Evolutionary conservation across 1,139 yeast genomes (phyloP).

Genomic region (Taphrina populina): DNA sequence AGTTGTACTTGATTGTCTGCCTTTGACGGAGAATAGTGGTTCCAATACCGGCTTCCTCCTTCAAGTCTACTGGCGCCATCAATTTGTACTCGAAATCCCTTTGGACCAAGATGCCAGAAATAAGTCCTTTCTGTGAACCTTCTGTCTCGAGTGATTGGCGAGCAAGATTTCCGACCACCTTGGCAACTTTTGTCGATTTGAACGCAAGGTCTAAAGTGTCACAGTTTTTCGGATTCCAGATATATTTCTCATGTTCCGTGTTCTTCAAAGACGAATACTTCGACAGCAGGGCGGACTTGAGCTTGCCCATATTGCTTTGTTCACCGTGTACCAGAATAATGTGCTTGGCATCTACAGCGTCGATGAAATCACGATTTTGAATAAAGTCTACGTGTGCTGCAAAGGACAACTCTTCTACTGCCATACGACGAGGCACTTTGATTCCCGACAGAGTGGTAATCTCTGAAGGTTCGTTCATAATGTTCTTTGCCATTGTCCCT

Average conservation of each 20-base stretch:
- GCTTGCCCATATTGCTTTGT: conserved; percentile 94
- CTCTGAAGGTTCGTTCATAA: conserved; percentile 82
- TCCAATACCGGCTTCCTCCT: conserved; percentile 83
- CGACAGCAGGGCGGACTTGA: conserved; percentile 86
- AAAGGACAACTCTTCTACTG: conserved; percentile 92
- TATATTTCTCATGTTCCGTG: conserved; percentile 87
- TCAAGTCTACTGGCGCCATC: conserved; percentile 77
- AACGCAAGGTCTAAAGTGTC: conserved; percentile 73
- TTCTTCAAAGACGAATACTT: conserved; percentile 80
- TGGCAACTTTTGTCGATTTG: conserved; percentile 80
- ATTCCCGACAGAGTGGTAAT: conserved; percentile 68
- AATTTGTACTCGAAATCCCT: conserved; percentile 85
- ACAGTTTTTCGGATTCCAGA: conserved; percentile 89
- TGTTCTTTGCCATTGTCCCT: conserved; percentile 93
- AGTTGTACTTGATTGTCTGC: conserved; percentile 73
- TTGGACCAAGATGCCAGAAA: conserved; percentile 86
- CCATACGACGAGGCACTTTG: conserved; percentile 79
- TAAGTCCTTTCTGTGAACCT: conserved; percentile 46
- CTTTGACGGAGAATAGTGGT: conserved; percentile 82
- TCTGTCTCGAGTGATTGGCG: conserved; percentile 1
- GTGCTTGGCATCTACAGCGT: conserved; percentile 75
- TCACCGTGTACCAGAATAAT: conserved; percentile 87
- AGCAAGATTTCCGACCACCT: conserved; percentile 40
- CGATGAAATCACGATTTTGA: conserved; percentile 88
- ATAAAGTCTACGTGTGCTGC: conserved; percentile 98